Base-by-base conservation (phyloP, 139 green algal genomes). In the Diplosphaera chodatii region DNA sequence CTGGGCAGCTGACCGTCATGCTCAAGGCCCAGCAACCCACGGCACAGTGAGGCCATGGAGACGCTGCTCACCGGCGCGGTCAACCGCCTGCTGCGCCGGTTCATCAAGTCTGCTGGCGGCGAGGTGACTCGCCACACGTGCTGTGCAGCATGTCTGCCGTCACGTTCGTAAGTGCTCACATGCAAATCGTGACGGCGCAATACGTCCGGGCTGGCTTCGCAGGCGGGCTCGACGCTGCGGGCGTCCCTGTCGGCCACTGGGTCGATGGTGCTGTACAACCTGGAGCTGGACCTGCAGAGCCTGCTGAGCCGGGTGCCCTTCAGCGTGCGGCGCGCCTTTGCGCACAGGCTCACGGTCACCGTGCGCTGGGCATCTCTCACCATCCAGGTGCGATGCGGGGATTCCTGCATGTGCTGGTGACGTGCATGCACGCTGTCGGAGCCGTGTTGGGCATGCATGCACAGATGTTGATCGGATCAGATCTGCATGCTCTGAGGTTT, bases 321-420 rank as follows among this genome's bases (percentile, higher is more conserved):
- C 28, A 41, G n/a, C 5, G 79, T 88, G 29, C 64, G 74, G 10
- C 62, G 80, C 21, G 83, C 83, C 21, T 85, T 82, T 70, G 83
- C 80, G 1, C 28, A 69, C 29, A 33, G 77, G 66, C 77, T 88
- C 16, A 68, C 63, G 27, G 32, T 88, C 27, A 71, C 56, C 32
- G 78, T 89, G 4, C 82, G 82, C 0, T 89, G 84, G 84, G 80
- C 82, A 0, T 67, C 66, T 22, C 68, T 89, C 8, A 74, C 64
- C 25, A 82, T 89, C 3, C 72, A 89, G 78, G 83, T 78, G n/a
- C n/a, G 40, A n/a, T 27, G 40, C 8, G 6, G 8, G 6, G 37
- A 48, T 48, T n/a, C n/a, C n/a, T n/a, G n/a, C n/a, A n/a, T n/a
- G n/a, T n/a, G 37, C 37, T 48, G 37, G 37, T 48, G 10, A 48